These are phyloP conservation scores for Geotrichum histeridarum DNA, from an alignment of 1,139 yeast genomes.

Conservation along the genomic window DNA sequence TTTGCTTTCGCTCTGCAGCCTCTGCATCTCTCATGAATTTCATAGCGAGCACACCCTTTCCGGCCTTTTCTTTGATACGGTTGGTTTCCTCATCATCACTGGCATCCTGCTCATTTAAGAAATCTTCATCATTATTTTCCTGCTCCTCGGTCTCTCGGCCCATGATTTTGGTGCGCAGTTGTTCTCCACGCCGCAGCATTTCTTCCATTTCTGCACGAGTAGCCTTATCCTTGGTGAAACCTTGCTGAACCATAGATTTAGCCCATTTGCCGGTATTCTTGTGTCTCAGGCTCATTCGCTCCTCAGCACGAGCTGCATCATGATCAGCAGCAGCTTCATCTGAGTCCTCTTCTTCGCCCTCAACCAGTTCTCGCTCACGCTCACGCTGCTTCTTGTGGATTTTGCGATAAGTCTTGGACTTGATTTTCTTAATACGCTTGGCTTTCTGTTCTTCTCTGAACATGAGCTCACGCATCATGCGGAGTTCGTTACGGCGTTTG, in stretches of 20 bases:
- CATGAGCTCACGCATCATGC: constrained; percentile 92
- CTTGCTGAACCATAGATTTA: constrained; percentile 80
- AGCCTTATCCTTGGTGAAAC: constrained; percentile 78
- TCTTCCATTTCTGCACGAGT: constrained; percentile 89
- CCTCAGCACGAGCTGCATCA: constrained; percentile 79
- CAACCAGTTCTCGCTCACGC: constrained; percentile 61
- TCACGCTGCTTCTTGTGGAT: constrained; percentile 80
- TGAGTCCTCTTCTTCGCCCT: constrained; percentile 42
- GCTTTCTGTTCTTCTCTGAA: constrained; percentile 91
- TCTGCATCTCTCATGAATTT: constrained; percentile 49
- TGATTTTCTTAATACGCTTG: constrained; percentile 85
- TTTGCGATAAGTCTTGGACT: constrained; percentile 83
- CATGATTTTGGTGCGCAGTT: constrained; percentile 63
- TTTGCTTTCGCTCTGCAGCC: constrained; percentile 24
- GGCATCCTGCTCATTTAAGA: constrained; percentile 26
- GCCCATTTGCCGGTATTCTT: constrained; percentile 86
- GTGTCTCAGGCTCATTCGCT: constrained; percentile 87
- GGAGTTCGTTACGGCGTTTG: constrained; percentile 72
- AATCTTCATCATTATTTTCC: constrained; percentile 28
- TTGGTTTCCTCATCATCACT: constrained; percentile 37
- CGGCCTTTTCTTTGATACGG: constrained; percentile 43
- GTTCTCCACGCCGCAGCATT: constrained; percentile 84
- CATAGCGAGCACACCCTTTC: constrained; percentile 89
- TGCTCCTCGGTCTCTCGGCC: constrained; percentile 54
- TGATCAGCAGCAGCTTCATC: constrained; percentile 50